Evolutionary conservation across 2,329 filamentous ascomycete species (phyloP).

Genomic region (Stachybotrys chartarum): DNA sequence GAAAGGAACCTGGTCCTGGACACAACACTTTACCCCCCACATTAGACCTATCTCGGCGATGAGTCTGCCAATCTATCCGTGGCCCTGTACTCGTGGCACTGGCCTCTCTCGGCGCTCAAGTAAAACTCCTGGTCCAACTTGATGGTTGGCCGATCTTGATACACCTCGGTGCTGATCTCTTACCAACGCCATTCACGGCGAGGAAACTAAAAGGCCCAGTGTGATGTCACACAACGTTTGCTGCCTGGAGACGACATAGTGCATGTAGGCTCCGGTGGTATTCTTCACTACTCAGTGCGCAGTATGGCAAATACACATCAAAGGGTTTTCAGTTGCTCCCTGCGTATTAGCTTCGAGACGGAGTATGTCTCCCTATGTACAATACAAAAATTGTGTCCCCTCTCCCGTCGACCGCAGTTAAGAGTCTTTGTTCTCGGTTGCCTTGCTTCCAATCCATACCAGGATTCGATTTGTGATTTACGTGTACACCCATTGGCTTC

Average conservation of each 20-base stretch:
- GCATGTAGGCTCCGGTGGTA: too few species aligned
- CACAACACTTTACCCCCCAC: too few species aligned
- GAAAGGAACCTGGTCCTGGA: too few species aligned
- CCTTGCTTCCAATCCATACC: neutral
- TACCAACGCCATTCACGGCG: neutral
- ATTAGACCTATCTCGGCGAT: too few species aligned
- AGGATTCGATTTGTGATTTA: neutral
- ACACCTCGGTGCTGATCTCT: neutral
- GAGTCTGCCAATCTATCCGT: neutral
- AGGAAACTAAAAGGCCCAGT: neutral
- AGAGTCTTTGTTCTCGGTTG: neutral
- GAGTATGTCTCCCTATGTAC: constrained; percentile 4
- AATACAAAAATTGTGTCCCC: neutral
- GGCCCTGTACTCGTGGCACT: neutral
- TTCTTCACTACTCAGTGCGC: too few species aligned
- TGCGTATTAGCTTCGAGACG: neutral
- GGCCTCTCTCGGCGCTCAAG: neutral
- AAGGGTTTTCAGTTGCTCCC: neutral
- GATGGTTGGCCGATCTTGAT: neutral
- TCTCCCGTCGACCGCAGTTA: neutral
- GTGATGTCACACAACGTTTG: neutral
- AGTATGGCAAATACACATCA: too few species aligned
- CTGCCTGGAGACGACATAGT: too few species aligned
- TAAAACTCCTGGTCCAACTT: neutral
- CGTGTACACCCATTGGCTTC: neutral